These are phyloP conservation scores for Desmodesmus armatus DNA, from an alignment of 139 green algal genomes.

Conservation along the genomic window DNA sequence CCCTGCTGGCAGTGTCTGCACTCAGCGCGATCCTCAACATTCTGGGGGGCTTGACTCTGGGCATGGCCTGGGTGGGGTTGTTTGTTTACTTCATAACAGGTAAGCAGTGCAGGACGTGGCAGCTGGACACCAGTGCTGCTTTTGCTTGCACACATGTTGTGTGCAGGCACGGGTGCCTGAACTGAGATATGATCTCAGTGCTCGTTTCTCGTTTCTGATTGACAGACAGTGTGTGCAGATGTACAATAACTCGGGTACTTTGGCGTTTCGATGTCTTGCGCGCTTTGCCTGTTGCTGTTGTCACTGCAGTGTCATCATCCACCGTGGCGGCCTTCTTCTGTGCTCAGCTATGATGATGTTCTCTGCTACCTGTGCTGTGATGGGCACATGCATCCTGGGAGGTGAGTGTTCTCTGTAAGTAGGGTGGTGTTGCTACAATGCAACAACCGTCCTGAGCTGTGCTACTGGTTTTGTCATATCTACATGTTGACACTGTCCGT, in stretches of 20 bases:
- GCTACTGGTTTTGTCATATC: neutral
- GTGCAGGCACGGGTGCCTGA: too few relatives aligned
- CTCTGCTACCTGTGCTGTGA: conserved; percentile 9
- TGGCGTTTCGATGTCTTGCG: too few relatives aligned
- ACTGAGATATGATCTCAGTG: too few relatives aligned
- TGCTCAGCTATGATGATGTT: neutral
- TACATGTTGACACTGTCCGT: neutral
- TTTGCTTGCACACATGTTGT: neutral
- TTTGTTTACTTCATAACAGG: neutral
- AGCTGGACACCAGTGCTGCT: neutral
- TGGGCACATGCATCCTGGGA: conserved; percentile 4
- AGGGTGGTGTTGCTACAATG: neutral
- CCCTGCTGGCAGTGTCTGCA: neutral
- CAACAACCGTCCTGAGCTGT: neutral
- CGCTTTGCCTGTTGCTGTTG: neutral
- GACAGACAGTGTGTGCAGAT: too few relatives aligned
- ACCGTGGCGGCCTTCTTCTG: neutral
- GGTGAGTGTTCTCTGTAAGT: neutral
- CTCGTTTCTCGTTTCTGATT: too few relatives aligned
- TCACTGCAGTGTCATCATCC: neutral
- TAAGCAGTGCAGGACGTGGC: neutral
- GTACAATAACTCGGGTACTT: too few relatives aligned
- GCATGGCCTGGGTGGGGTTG: conserved; percentile 2
- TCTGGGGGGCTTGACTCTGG: neutral
- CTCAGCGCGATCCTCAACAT: neutral